Conservation (phyloP, 202 grass and related monocot genomes). For the Hordeum pubiflorum region DNA sequence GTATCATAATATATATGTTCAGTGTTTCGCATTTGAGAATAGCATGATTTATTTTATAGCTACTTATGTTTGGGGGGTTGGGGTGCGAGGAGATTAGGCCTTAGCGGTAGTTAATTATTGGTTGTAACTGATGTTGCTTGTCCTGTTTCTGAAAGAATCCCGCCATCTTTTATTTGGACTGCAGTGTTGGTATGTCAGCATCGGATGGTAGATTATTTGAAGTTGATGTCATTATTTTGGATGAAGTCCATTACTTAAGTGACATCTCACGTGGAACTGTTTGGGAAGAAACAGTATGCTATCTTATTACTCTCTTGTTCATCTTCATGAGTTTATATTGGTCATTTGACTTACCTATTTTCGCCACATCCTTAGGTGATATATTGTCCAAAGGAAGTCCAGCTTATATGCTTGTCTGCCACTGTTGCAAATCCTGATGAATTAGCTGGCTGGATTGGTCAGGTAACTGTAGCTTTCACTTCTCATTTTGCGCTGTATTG, state of each 20-base stretch:
- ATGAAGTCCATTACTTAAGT: slow-evolving; percentile 98
- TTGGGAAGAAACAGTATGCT: slow-evolving; percentile 99
- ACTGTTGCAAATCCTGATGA: slow-evolving; percentile 98
- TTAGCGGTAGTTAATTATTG: slow-evolving; percentile 26
- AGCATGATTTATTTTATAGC: slow-evolving; percentile 1
- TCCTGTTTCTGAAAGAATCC: slow-evolving; percentile 24
- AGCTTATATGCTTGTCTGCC: slow-evolving; percentile 95
- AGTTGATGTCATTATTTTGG: slow-evolving; percentile 95
- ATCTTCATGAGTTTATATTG: slow-evolving; percentile 9
- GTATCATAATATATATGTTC: not conserved
- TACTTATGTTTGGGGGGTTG: not conserved
- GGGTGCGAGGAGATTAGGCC: slow-evolving; percentile 1
- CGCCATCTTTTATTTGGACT: slow-evolving; percentile 36
- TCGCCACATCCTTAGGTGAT: slow-evolving; percentile 65
- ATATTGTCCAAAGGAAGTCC: slow-evolving; percentile 96
- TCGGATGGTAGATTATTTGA: slow-evolving; percentile 88
- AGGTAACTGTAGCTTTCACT: slow-evolving; percentile 42
- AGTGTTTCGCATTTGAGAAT: slow-evolving; percentile 3
- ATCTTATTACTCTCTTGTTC: slow-evolving; percentile 11
- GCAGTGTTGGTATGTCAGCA: slow-evolving; percentile 76
- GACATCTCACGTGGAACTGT: slow-evolving; percentile 96
- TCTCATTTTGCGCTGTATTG: slow-evolving; percentile 4
- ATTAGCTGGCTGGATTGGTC: slow-evolving; percentile 95
- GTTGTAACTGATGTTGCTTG: slow-evolving; percentile 17
- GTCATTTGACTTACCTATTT: slow-evolving; percentile 28